phyloP scores from a whole-genome alignment of 2,329 filamentous ascomycete genomes.

The Verticillium longisporum region DNA sequence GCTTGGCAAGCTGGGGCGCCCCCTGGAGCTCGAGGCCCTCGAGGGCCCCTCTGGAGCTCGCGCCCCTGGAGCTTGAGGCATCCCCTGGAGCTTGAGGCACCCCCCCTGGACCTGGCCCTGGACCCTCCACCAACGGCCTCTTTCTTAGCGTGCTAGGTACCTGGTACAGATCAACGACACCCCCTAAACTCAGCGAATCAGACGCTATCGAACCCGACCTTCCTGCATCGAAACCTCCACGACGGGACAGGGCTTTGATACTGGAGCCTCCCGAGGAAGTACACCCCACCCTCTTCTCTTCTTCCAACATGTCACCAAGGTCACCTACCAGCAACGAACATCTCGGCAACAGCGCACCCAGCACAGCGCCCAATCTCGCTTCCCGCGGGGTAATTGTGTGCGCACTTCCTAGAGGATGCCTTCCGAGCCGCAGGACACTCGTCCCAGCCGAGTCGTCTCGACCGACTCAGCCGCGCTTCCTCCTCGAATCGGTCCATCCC shows the following conservation, averaged over 20 bases:
- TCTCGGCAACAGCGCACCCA: too few species aligned
- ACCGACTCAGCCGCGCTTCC: background rate
- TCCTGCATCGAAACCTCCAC: background rate
- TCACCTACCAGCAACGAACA: background rate
- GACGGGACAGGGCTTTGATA: background rate
- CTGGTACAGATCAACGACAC: background rate
- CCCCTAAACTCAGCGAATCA: background rate
- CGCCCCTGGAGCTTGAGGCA: too few species aligned
- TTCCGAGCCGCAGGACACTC: background rate
- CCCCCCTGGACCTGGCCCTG: too few species aligned
- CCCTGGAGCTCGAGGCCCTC: too few species aligned
- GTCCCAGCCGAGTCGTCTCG: background rate
- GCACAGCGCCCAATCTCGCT: background rate
- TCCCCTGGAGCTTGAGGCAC: too few species aligned
- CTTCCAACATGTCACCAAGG: background rate
- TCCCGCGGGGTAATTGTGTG: background rate
- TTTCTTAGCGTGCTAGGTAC: background rate
- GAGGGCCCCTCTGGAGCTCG: too few species aligned
- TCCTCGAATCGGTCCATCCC: background rate
- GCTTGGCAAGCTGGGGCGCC: too few species aligned
- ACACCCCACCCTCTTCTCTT: background rate
- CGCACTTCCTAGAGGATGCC: background rate
- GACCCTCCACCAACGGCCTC: too few species aligned
- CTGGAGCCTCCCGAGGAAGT: background rate
- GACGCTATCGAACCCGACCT: background rate